Base-by-base conservation (phyloP, 2,329 filamentous ascomycete genomes). In the Aquanectria penicillioides region DNA sequence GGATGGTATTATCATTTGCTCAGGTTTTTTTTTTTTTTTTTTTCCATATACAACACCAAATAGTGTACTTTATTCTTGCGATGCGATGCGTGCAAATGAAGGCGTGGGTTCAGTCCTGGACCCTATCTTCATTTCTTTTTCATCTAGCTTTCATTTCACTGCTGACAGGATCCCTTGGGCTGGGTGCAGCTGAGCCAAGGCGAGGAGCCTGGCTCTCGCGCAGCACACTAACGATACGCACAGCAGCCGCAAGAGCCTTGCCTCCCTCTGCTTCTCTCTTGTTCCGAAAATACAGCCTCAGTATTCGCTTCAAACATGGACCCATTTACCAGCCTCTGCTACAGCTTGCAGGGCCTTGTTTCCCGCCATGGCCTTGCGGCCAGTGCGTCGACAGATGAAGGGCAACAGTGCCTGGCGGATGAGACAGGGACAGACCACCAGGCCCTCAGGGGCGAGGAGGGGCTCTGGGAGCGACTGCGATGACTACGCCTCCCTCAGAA, bases 131-230 rank as follows among this genome's bases (percentile, higher is more conserved):
- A 43, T 41, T 44, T 54, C 43, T 28, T 47, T 48, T 26, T 25
- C 34, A 37, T 48, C 38, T 18, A 17, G 29, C 28, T 46, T 18
- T 49, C 40, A 44, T 40, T 56, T 38, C 43, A 33, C 20, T 56
- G 52, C 52, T 56, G 52, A 48, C 52, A 28, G 36, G 18, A 40
- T 29, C 29, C 22, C n/a, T 31, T 18, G 38, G 15, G 18, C 15
- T 28, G 31, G 40, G 41, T 37, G 52, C 37, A 38, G 48, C 37
- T 52, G 47, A 50, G 28, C 47, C 34, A 50, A 31, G 17, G 34
- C 17, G n/a, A 37, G 20, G 15, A n/a, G 37, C 18, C 34, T 31
- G 26, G 34, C 12, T n/a, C 15, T 18, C 34, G 6, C 8, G 20
- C 31, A 34, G 31, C 31, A n/a, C 8, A 34, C 31, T 34, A 34